Evolutionary conservation across 2,329 filamentous ascomycete genomes (phyloP).

Genomic region (Sclerotinia sclerotiorum): DNA sequence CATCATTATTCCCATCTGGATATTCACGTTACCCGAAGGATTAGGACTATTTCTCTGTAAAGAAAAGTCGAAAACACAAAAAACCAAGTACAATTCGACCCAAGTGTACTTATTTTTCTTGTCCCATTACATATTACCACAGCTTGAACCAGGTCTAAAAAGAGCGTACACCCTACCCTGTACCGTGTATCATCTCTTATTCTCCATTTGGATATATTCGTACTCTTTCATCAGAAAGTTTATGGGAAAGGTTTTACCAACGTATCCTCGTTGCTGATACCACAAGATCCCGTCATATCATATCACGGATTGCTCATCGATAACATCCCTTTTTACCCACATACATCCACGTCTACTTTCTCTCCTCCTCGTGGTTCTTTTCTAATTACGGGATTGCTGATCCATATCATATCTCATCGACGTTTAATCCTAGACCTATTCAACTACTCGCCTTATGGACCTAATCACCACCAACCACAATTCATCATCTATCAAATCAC

Average conservation of each 20-base stretch:
- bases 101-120: conserved; percentile 6
- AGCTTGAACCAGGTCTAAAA: conserved; percentile 5
- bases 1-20: neutral
- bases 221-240: neutral
- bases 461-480: conserved; percentile 10
- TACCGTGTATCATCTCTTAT: conserved; percentile 8
- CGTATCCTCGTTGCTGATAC: conserved; percentile 12
- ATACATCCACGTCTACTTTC: neutral
- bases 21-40: conserved; percentile 10
- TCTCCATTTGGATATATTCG: conserved; percentile 6
- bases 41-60: conserved; percentile 1
- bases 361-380: conserved; percentile 6
- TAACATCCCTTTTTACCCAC: conserved; percentile 6
- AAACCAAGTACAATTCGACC: neutral
- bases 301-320: conserved; percentile 5
- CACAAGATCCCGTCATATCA: conserved; percentile 11
- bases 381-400: conserved; percentile 18
- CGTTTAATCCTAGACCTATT: conserved; percentile 4
- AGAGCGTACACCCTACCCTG: neutral
- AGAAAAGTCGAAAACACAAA: neutral
- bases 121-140: neutral
- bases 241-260: neutral
- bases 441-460: conserved; percentile 6
- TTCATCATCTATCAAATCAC: neutral
- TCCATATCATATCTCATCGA: conserved; percentile 22